These are phyloP conservation scores for Trypanosoma mega DNA, from an alignment of 208 protist genomes.

Conservation along the genomic window DNA sequence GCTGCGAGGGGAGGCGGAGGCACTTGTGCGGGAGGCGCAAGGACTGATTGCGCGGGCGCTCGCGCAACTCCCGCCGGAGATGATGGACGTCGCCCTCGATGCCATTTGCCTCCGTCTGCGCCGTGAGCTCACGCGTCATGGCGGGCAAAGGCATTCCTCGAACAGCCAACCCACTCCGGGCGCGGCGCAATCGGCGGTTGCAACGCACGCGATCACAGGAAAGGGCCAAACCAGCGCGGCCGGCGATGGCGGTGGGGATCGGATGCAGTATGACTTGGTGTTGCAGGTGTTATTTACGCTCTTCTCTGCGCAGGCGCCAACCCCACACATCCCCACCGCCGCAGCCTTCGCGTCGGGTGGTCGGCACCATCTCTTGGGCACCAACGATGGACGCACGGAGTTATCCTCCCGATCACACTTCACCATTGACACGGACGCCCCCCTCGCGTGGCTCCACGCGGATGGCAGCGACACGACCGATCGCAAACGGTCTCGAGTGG, in stretches of 20 bases:
- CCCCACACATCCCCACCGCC: too few species aligned
- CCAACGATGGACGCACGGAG: slow-evolving; percentile 17
- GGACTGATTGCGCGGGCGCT: slow-evolving; percentile 67
- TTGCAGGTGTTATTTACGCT: slow-evolving; percentile 73
- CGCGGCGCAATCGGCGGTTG: too few species aligned
- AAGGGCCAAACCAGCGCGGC: too few species aligned
- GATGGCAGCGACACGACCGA: slow-evolving; percentile 5
- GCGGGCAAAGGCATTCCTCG: too few species aligned
- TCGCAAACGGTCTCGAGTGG: slow-evolving; percentile 31
- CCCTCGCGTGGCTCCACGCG: slow-evolving; percentile 57
- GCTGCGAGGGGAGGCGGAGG: slow-evolving; percentile 50
- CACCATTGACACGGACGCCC: slow-evolving; percentile 61
- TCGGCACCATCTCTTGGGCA: too few species aligned
- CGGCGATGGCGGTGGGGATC: too few species aligned
- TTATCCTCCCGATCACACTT: slow-evolving; percentile 24
- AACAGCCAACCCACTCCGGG: too few species aligned
- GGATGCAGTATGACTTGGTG: slow-evolving; percentile 66
- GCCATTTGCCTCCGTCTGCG: slow-evolving; percentile 16
- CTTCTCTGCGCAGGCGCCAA: slow-evolving; percentile 58
- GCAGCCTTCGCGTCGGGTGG: too few species aligned
- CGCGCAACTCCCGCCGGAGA: slow-evolving; percentile 49
- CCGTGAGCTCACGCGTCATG: slow-evolving; percentile 15
- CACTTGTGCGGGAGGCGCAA: slow-evolving; percentile 50
- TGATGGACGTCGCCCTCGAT: slow-evolving; percentile 65
- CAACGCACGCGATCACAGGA: too few species aligned